phyloP scores from a whole-genome alignment of 129 eudicot genomes.

The Kitagawia praeruptora region DNA sequence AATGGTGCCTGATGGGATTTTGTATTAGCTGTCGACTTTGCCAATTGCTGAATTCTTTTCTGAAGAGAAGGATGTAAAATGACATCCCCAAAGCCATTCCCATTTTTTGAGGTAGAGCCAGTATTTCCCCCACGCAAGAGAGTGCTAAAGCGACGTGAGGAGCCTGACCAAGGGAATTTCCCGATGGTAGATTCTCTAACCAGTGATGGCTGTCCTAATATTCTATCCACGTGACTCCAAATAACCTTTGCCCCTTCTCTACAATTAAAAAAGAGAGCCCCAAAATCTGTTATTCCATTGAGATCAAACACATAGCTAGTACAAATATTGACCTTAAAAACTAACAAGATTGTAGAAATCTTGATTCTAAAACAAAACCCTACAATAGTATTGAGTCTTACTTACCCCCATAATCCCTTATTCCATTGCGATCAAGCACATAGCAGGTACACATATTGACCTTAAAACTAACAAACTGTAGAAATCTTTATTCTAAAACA shows the following conservation, averaged over 20 bases:
- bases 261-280: conserved; percentile 14
- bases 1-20: conserved; percentile 95
- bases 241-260: conserved; percentile 99
- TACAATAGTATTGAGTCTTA: background rate
- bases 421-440: conserved; percentile 1
- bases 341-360: background rate
- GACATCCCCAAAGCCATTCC: conserved; percentile 90
- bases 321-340: background rate
- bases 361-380: background rate
- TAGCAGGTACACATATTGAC: background rate
- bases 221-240: conserved; percentile 96
- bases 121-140: conserved; percentile 33
- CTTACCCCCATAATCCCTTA: background rate
- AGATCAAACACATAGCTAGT: background rate
- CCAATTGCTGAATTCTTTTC: conserved; percentile 79
- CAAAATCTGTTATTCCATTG: background rate
- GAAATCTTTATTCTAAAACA: background rate
- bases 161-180: conserved; percentile 93
- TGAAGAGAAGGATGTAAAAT: conserved; percentile 83
- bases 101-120: conserved; percentile 31
- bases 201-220: conserved; percentile 94
- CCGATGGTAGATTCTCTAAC: conserved; percentile 95
- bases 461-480: background rate
- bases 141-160: conserved; percentile 58
- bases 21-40: conserved; percentile 90